Conservation (phyloP, 352 stramenopile genomes). For the Phytopythium chamaehyphon region DNA sequence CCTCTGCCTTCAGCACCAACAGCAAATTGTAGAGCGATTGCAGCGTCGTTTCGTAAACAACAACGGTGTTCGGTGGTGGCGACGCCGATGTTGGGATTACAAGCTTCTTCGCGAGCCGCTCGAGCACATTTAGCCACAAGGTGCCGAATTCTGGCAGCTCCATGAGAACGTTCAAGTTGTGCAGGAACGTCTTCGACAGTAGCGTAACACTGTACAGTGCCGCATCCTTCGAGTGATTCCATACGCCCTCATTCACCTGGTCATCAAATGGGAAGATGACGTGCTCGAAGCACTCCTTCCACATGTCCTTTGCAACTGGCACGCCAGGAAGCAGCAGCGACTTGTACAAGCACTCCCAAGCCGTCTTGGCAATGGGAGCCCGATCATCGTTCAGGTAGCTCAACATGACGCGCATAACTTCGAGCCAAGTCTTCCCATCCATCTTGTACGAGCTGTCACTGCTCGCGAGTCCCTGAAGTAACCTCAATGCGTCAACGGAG, state of each 20-base stretch:
- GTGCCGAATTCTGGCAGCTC: slow-evolving; percentile 59
- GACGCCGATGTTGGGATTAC: slow-evolving; percentile 19
- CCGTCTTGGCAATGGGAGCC: slow-evolving; percentile 67
- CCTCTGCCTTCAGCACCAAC: slow-evolving; percentile 76
- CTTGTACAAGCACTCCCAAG: slow-evolving; percentile 83
- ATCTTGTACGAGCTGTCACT: slow-evolving; percentile 74
- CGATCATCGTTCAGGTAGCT: slow-evolving; percentile 80
- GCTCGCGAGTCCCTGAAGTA: slow-evolving; percentile 71
- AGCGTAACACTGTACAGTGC: slow-evolving; percentile 80
- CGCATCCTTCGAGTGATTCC: slow-evolving; percentile 54
- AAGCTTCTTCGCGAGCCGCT: slow-evolving; percentile 69
- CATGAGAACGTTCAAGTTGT: slow-evolving; percentile 74
- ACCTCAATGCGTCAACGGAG: slow-evolving; percentile 66
- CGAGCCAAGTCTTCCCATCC: slow-evolving; percentile 67
- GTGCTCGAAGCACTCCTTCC: slow-evolving; percentile 83
- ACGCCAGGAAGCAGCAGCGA: slow-evolving; percentile 71
- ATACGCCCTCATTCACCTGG: slow-evolving; percentile 58
- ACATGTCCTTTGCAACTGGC: slow-evolving; percentile 65
- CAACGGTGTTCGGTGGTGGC: slow-evolving; percentile 39
- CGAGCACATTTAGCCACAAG: slow-evolving; percentile 76
- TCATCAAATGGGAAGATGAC: slow-evolving; percentile 88
- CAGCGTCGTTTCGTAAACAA: slow-evolving; percentile 83
- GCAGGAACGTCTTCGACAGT: slow-evolving; percentile 84
- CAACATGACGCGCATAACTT: slow-evolving; percentile 86
- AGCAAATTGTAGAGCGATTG: slow-evolving; percentile 86